Evolutionary conservation across 2,329 filamentous ascomycete species (phyloP), one percentile per base, ranked within the genome.

Genomic region (Paecilomyces niveus): DNA sequence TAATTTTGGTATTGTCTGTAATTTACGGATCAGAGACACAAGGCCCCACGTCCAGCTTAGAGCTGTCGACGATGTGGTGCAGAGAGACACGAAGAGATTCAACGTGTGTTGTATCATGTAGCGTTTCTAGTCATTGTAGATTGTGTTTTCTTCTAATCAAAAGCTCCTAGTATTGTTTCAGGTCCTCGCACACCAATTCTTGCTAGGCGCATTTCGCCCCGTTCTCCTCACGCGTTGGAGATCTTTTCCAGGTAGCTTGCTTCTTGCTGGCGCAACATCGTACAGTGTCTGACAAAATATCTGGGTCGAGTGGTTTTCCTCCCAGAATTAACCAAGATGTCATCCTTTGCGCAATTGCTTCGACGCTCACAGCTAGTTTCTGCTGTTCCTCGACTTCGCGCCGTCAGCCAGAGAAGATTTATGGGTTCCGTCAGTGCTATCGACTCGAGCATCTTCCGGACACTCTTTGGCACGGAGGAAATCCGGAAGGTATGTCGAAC

Each of bases 361-460:
- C 63, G 64, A 18, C 22, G 57, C 32, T 49, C 61, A 35, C 61
- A 26, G 51, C 33, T 45, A 53, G 56, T 21, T 33, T 59, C 51
- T 50, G 57, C 33, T 29, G 57, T 33, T 21, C 57, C 9, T 31
- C 22, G 50, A 52, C 13, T 52, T 52, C 50, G 15, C 3, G 24
- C 29, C 85, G 63, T 88, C 87, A 67, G 90, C 85, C 70, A 88
- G 81, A 35, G 80, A 80, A 80, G 69, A 85, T 87, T 62, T 93
- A 83, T 29, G 45, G 66, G 67, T 49, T 67, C 66, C 11, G 65
- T 69, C 57, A 62, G 62, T 54, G 61, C 63, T 5, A 76, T 82
- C 55, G 80, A 83, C 64, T 82, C 80, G 5, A 72, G 74, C 8
- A 74, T 83, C 18, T 83, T 82, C 62, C 74, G 79, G 2, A 80